Conservation (phyloP, 2,329 filamentous ascomycete genomes). For the Stemphylium beticola region DNA sequence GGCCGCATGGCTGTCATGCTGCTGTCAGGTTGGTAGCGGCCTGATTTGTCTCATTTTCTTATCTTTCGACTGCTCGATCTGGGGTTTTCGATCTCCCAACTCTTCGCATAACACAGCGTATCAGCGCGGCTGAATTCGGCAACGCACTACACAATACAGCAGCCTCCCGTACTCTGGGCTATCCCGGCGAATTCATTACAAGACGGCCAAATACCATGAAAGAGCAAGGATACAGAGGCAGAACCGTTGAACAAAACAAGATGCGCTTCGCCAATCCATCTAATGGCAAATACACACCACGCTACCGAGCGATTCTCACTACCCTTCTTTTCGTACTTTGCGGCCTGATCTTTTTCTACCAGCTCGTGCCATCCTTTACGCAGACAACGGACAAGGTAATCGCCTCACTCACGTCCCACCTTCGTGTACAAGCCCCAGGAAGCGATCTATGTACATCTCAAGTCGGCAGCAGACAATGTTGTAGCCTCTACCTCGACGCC, state of each 20-base stretch:
- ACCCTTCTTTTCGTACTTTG: slow-evolving; percentile 6
- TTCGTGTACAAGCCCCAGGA: neutral
- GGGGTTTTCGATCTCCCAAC: neutral
- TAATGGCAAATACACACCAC: neutral
- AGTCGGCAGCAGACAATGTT: slow-evolving; percentile 5
- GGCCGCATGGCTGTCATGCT: slow-evolving; percentile 1
- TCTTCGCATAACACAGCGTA: neutral
- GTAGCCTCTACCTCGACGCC: slow-evolving; percentile 3
- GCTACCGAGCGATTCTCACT: slow-evolving; percentile 1
- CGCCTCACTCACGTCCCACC: neutral
- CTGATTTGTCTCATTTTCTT: neutral
- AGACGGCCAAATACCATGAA: neutral
- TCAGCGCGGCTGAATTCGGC: too few relatives aligned
- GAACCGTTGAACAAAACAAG: neutral
- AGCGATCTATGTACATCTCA: slow-evolving; percentile 6
- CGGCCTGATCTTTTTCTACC: slow-evolving; percentile 16
- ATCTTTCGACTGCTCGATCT: neutral
- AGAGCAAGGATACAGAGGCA: neutral
- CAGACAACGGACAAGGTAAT: neutral
- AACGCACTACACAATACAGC: neutral
- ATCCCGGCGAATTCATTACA: neutral
- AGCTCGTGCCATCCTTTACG: slow-evolving; percentile 7
- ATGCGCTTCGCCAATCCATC: neutral
- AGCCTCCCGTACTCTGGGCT: neutral
- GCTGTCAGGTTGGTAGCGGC: neutral